These are phyloP conservation scores for Ogataea wickerhamii DNA, from an alignment of 805 yeast genomes.

Conservation along the genomic window DNA sequence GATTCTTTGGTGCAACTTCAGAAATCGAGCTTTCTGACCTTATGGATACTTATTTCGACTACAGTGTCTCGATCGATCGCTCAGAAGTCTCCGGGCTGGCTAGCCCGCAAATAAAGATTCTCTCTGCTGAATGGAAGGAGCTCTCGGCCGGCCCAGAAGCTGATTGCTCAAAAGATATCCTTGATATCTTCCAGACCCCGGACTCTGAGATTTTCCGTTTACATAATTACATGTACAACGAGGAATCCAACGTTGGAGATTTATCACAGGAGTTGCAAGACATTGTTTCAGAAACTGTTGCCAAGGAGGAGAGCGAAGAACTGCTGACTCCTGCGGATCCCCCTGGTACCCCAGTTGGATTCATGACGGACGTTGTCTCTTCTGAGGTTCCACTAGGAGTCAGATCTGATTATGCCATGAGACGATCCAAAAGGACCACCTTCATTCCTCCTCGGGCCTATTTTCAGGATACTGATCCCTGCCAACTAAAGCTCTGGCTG, in stretches of 20 bases:
- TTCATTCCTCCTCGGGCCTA: slow-evolving; percentile 6
- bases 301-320: neutral
- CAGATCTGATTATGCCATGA: neutral
- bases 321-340: neutral
- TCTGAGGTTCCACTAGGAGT: slow-evolving; percentile 4
- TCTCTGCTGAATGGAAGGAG: neutral
- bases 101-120: neutral
- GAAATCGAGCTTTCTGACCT: slow-evolving; percentile 1
- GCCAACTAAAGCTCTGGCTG: slow-evolving; percentile 12
- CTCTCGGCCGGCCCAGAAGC: neutral
- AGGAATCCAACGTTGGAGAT: neutral
- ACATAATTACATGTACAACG: neutral
- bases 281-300: neutral
- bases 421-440: neutral
- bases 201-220: slow-evolving; percentile 1
- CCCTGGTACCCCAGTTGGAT: neutral
- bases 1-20: neutral
- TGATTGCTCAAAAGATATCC: neutral
- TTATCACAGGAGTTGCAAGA: neutral
- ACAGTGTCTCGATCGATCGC: neutral
- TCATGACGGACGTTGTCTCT: slow-evolving; percentile 1
- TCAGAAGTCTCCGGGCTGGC: neutral
- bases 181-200: slow-evolving; percentile 2
- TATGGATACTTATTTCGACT: neutral
- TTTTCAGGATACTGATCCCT: slow-evolving; percentile 13